These are phyloP conservation scores for Musa troglodytarum DNA, from an alignment of 176 grass and related monocot genomes.

Conservation along the genomic window DNA sequence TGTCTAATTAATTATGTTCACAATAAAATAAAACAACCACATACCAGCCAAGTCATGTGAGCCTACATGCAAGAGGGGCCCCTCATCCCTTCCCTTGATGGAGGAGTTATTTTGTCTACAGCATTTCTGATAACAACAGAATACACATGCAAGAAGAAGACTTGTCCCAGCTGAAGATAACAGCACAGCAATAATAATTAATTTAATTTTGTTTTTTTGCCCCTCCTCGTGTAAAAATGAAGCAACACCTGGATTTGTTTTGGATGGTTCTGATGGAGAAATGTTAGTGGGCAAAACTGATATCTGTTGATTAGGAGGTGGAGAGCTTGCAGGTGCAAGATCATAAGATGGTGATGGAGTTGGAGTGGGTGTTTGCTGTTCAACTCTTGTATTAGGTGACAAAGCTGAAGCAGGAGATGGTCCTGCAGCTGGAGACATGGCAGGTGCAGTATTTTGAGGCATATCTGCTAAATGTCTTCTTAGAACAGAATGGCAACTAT, in stretches of 20 bases:
- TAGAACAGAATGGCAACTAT: background rate
- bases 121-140: conserved; percentile 16
- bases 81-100: conserved; percentile 33
- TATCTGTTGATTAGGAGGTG: background rate
- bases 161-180: conserved; percentile 2
- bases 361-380: background rate
- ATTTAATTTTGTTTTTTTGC: background rate
- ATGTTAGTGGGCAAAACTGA: background rate
- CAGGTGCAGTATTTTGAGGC: background rate
- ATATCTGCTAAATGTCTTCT: conserved; percentile 9
- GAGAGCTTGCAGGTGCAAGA: background rate
- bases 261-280: background rate
- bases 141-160: conserved; percentile 13
- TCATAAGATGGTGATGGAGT: background rate
- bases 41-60: conserved; percentile 48
- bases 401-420: conserved; percentile 3
- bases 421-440: background rate
- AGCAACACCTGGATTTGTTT: background rate
- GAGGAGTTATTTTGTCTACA: conserved; percentile 22
- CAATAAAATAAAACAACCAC: conserved; percentile 5
- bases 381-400: too few species aligned
- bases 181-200: conserved; percentile 1
- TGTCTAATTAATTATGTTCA: background rate
- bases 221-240: background rate
- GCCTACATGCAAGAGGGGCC: conserved; percentile 34